These are phyloP conservation scores for Backusella luteola DNA, from an alignment of 192 early-diverging fungal species.

Conservation along the genomic window DNA sequence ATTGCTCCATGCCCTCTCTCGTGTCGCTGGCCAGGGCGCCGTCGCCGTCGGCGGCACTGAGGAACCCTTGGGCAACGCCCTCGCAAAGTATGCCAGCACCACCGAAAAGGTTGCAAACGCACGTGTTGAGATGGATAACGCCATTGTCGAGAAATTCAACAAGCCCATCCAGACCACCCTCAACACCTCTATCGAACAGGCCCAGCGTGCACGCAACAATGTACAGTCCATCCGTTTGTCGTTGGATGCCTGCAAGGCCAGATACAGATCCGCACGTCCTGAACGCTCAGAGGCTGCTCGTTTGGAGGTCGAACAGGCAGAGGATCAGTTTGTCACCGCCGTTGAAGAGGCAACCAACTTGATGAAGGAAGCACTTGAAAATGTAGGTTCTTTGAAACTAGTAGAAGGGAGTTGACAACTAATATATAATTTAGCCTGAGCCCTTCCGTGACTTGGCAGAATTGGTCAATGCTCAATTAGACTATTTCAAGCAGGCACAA, in stretches of 20 bases:
- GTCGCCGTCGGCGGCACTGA: constrained; percentile 65
- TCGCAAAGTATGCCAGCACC: constrained; percentile 83
- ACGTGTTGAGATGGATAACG: constrained; percentile 72
- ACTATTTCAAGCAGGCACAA: constrained; percentile 83
- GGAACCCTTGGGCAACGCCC: constrained; percentile 83
- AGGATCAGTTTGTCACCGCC: constrained; percentile 94
- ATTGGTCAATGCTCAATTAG: constrained; percentile 83
- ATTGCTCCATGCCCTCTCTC: constrained; percentile 72
- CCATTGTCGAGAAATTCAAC: constrained; percentile 72
- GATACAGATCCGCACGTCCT: constrained; percentile 70
- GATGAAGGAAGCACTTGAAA: constrained; percentile 92
- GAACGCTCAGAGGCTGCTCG: constrained; percentile 72
- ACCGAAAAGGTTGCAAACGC: constrained; percentile 85
- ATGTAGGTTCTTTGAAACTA: constrained; percentile 35
- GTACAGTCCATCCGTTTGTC: constrained; percentile 80
- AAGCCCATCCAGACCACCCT: constrained; percentile 72
- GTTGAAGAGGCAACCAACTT: constrained; percentile 94
- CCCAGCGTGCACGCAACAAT: constrained; percentile 82
- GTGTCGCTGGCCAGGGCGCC: constrained; percentile 64
- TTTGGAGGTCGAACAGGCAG: constrained; percentile 84
- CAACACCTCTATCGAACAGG: constrained; percentile 72
- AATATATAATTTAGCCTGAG: constrained; percentile 55
- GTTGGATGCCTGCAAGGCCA: constrained; percentile 84
- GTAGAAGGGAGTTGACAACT: too few relatives aligned
- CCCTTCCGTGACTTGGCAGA: constrained; percentile 80